A percentile compares a stretch with the other conserved stretches of the same genome.
phyloP scores from a whole-genome alignment of 768 basidiomycete species.

The Lenzites betulinus region DNA sequence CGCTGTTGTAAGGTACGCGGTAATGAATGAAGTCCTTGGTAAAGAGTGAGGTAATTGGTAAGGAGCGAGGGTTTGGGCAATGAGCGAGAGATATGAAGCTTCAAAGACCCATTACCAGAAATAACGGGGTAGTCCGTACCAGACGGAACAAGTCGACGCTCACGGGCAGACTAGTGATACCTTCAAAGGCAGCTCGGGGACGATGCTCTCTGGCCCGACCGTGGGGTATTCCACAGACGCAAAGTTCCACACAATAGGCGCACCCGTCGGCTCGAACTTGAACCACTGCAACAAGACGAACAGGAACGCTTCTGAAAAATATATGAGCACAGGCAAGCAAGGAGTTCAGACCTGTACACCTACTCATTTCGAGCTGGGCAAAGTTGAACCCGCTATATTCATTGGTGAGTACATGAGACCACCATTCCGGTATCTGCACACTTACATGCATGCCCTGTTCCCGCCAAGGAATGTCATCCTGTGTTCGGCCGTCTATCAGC shows the following conservation, averaged over 20 bases:
- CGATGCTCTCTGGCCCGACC: neutral
- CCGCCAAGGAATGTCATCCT: slow-evolving; percentile 1
- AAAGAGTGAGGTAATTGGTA: too few relatives aligned
- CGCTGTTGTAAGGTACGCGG: too few relatives aligned
- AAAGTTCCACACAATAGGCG: neutral
- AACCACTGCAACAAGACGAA: neutral
- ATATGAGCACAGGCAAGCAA: neutral
- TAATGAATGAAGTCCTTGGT: too few relatives aligned
- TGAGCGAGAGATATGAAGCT: too few relatives aligned
- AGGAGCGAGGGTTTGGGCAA: too few relatives aligned
- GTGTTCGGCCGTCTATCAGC: neutral
- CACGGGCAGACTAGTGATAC: neutral
- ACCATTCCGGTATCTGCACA: neutral
- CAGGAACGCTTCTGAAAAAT: neutral
- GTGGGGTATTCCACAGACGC: neutral
- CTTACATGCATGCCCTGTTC: neutral
- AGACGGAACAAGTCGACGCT: neutral
- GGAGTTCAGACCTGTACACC: neutral
- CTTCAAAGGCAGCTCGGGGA: neutral
- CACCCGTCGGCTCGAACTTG: neutral
- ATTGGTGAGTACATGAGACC: neutral
- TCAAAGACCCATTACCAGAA: too few relatives aligned
- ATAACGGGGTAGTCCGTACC: too few relatives aligned
- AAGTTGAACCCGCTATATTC: neutral
- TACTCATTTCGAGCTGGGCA: neutral